Percentiles rank a stretch among this genome's conserved stretches.
phyloP scores from a whole-genome alignment of 2,329 filamentous ascomycete species.

The Juglanconis sp. region DNA sequence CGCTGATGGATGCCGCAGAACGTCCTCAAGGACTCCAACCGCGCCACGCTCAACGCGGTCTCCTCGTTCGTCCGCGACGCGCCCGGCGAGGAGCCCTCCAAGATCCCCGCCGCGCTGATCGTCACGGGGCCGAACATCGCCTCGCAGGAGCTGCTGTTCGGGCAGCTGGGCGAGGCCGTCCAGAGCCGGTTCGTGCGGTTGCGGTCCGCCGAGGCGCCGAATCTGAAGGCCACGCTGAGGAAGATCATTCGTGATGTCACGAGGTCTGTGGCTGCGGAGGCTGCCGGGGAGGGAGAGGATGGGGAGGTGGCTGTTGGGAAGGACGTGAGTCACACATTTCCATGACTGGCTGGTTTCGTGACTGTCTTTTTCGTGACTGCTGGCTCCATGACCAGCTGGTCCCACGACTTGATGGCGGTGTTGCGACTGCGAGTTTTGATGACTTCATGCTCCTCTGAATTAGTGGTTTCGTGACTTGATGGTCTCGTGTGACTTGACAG shows the following conservation, averaged over 20 bases:
- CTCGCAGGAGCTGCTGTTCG: constrained; percentile 70
- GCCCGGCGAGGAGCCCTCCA: constrained; percentile 29
- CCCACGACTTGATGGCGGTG: background rate
- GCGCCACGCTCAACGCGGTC: constrained; percentile 57
- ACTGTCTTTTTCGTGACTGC: too few species aligned
- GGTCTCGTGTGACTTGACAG: background rate
- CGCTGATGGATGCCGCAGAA: constrained; percentile 32
- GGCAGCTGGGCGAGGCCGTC: constrained; percentile 54
- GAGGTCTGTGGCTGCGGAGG: constrained; percentile 41
- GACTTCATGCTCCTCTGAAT: background rate
- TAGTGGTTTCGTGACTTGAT: background rate
- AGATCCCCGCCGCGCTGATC: constrained; percentile 68
- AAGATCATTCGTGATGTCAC: constrained; percentile 68
- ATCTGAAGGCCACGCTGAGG: constrained; percentile 70
- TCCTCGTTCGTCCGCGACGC: constrained; percentile 50
- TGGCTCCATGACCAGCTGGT: background rate
- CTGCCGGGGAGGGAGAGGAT: constrained; percentile 51
- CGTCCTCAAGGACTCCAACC: constrained; percentile 59
- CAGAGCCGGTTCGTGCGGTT: constrained; percentile 61
- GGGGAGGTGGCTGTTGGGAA: constrained; percentile 41
- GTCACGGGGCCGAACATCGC: constrained; percentile 77
- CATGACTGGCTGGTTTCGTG: too few species aligned
- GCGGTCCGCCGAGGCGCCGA: constrained; percentile 67
- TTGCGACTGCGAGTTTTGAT: background rate
- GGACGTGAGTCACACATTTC: constrained; percentile 38